Conservation (phyloP, 495 filamentous ascomycete species). For the Hypoxylon fuscum region DNA sequence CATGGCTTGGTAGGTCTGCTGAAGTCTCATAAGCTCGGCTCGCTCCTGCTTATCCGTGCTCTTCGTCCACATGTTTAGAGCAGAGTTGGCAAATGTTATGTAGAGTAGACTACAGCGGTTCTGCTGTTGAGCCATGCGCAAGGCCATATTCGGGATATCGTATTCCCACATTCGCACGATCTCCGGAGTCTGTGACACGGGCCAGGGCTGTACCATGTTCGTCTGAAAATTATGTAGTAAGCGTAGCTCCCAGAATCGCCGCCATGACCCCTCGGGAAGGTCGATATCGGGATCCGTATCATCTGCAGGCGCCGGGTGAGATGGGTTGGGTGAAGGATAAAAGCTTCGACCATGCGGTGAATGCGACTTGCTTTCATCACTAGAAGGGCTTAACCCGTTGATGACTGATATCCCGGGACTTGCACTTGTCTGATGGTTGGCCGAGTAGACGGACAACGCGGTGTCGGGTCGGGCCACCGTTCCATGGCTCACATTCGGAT, state of each 20-base stretch:
- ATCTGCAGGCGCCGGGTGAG: conserved; percentile 23
- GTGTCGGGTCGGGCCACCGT: conserved; percentile 6
- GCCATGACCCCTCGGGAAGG: conserved; percentile 44
- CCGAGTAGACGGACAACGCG: conserved; percentile 8
- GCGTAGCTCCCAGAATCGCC: conserved; percentile 49
- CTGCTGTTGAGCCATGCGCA: conserved; percentile 41
- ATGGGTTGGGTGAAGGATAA: conserved; percentile 35
- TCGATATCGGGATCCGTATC: conserved; percentile 35
- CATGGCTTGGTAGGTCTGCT: conserved; percentile 44
- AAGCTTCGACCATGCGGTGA: conserved; percentile 26
- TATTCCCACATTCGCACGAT: conserved; percentile 36
- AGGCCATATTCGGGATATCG: conserved; percentile 43
- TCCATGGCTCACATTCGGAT: conserved; percentile 29
- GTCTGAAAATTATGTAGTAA: conserved; percentile 46
- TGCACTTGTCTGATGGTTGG: neutral
- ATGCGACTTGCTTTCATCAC: conserved; percentile 14
- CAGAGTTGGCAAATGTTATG: conserved; percentile 45
- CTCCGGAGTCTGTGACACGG: conserved; percentile 17
- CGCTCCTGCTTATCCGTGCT: conserved; percentile 43
- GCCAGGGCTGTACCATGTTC: conserved; percentile 41
- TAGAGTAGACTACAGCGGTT: conserved; percentile 49
- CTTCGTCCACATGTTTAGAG: conserved; percentile 46
- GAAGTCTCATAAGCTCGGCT: conserved; percentile 41
- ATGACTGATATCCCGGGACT: no score
- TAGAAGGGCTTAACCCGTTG: neutral